Percentiles rank a stretch among this genome's conserved stretches.
These are phyloP conservation scores for Areca catechu DNA, from an alignment of 176 grass and related monocot genomes.

Conservation along the genomic window DNA sequence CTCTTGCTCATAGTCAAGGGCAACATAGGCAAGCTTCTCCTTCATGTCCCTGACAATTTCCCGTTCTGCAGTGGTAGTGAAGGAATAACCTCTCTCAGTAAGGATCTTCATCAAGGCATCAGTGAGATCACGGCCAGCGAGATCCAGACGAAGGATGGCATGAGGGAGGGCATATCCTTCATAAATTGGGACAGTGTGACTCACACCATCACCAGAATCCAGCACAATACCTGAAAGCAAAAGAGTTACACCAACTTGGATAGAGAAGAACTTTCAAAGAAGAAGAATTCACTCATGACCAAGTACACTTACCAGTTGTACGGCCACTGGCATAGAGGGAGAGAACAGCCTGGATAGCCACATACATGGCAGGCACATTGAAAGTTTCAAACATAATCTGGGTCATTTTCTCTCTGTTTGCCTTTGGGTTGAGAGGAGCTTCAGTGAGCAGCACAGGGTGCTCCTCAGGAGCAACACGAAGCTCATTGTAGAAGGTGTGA, in stretches of 20 bases:
- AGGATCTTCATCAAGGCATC: slow-evolving; percentile 41
- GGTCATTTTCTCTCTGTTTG: slow-evolving; percentile 43
- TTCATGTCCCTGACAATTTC: slow-evolving; percentile 42
- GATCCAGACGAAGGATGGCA: slow-evolving; percentile 35
- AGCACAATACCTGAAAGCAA: slow-evolving; percentile 26
- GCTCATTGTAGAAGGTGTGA: slow-evolving; percentile 35
- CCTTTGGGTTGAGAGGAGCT: slow-evolving; percentile 39
- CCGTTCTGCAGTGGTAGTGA: slow-evolving; percentile 38
- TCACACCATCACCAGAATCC: slow-evolving; percentile 39
- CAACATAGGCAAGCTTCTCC: slow-evolving; percentile 36
- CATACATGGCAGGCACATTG: slow-evolving; percentile 44
- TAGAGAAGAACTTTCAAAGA: too few species aligned
- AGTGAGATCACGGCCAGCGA: slow-evolving; percentile 36
- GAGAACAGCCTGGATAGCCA: slow-evolving; percentile 37
- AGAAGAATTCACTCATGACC: too few species aligned
- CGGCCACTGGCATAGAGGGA: slow-evolving; percentile 40
- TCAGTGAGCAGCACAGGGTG: slow-evolving; percentile 43
- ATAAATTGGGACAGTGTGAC: slow-evolving; percentile 34
- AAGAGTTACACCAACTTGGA: neutral
- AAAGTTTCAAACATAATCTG: slow-evolving; percentile 42
- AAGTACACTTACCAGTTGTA: slow-evolving; percentile 26
- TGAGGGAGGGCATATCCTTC: slow-evolving; percentile 36
- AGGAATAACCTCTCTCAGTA: slow-evolving; percentile 37
- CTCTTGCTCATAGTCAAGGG: slow-evolving; percentile 36
- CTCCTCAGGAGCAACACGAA: slow-evolving; percentile 35